Evolutionary conservation across 2,329 filamentous ascomycete genomes (phyloP).

Genomic region (Arthroderma uncinatum): DNA sequence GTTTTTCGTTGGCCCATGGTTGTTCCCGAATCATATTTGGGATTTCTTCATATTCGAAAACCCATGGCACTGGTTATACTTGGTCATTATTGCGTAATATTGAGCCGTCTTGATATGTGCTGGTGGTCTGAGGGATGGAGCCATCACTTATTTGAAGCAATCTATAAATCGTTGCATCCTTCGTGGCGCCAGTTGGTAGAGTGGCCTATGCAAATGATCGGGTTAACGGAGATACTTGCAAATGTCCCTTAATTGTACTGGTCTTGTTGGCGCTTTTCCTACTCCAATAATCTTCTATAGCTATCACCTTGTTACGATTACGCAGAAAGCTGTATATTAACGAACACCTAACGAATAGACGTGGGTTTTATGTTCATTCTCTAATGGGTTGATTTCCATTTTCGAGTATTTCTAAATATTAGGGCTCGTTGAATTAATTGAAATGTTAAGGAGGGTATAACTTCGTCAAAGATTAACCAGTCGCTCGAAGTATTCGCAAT

Average conservation of each 20-base stretch:
- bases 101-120: slow-evolving; percentile 48
- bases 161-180: slow-evolving; percentile 24
- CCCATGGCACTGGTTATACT: slow-evolving; percentile 54
- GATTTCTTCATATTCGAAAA: slow-evolving; percentile 48
- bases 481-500: neutral
- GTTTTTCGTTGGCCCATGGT: slow-evolving; percentile 52
- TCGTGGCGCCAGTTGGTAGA: slow-evolving; percentile 17
- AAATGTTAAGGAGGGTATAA: neutral
- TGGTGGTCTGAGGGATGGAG: slow-evolving; percentile 61
- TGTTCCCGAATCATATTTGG: slow-evolving; percentile 53
- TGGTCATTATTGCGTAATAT: slow-evolving; percentile 55
- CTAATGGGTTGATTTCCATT: neutral
- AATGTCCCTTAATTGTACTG: slow-evolving; percentile 1
- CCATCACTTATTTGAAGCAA: slow-evolving; percentile 56
- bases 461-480: neutral
- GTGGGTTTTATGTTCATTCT: neutral
- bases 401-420: neutral
- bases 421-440: neutral
- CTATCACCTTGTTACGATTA: neutral
- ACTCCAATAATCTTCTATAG: too few relatives aligned
- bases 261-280: neutral
- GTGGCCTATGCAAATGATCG: slow-evolving; percentile 21
- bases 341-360: neutral
- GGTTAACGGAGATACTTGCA: slow-evolving; percentile 1
- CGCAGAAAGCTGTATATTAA: neutral